Conservation (phyloP, 768 basidiomycete species). For the Boletus rufocinnamomeus region DNA sequence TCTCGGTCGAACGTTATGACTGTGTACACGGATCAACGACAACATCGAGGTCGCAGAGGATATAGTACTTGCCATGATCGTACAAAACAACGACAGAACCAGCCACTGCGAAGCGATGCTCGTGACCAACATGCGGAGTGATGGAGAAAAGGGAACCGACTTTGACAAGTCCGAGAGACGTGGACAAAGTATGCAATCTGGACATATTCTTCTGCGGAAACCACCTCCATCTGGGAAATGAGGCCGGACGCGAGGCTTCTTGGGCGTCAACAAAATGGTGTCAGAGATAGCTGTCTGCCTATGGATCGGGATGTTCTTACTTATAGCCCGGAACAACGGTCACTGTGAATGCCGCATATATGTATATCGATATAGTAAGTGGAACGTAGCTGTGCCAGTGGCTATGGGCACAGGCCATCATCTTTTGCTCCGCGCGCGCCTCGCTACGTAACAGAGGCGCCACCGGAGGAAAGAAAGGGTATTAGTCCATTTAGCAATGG, state of each 20-base stretch:
- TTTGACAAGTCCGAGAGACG: slow-evolving; percentile 10
- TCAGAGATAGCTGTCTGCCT: background rate
- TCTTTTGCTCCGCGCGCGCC: background rate
- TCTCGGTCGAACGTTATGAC: slow-evolving; percentile 23
- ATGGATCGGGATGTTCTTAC: background rate
- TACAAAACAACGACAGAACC: slow-evolving; percentile 18
- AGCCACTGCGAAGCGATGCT: slow-evolving; percentile 3
- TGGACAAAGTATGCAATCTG: slow-evolving; percentile 1
- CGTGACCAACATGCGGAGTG: background rate
- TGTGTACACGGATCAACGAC: background rate
- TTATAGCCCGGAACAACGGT: background rate
- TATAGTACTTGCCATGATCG: slow-evolving; percentile 17
- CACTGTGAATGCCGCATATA: background rate
- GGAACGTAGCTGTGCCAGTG: background rate
- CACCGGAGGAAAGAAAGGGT: too few relatives aligned
- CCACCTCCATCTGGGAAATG: background rate
- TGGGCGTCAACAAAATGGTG: background rate
- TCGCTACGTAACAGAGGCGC: background rate
- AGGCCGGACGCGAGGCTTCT: background rate
- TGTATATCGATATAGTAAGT: too few relatives aligned
- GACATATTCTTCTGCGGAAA: slow-evolving; percentile 2
- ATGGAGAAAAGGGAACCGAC: background rate
- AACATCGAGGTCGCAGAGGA: background rate
- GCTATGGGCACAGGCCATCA: background rate
- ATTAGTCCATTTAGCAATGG: background rate